phyloP scores from a whole-genome alignment of 495 filamentous ascomycete species.

The Xylaria palmicola region DNA sequence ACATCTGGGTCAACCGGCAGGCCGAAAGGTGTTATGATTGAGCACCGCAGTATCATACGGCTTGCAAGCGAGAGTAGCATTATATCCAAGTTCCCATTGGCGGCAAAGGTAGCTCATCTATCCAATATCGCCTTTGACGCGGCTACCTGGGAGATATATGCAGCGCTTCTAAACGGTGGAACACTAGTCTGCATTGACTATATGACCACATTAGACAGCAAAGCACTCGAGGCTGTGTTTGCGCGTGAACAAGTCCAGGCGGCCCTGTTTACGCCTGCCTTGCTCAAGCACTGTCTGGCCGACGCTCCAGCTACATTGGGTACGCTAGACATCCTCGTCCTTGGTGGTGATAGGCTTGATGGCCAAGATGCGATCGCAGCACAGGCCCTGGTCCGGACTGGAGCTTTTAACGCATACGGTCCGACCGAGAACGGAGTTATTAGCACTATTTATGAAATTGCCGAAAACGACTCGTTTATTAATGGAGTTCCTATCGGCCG shows the following conservation, averaged over 20 bases:
- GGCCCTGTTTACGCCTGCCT: conserved; percentile 8
- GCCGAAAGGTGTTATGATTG: not conserved
- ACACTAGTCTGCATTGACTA: conserved; percentile 16
- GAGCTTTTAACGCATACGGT: conserved; percentile 13
- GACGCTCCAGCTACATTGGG: not conserved
- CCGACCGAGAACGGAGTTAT: conserved; percentile 18
- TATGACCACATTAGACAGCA: conserved; percentile 7
- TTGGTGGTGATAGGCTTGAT: conserved; percentile 10
- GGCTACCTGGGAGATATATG: conserved; percentile 14
- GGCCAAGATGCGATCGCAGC: conserved; percentile 10
- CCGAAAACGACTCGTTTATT: conserved; percentile 3
- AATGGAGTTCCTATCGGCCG: conserved; percentile 14
- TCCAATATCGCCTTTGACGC: conserved; percentile 16
- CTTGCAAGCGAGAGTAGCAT: conserved; percentile 8
- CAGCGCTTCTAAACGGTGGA: conserved; percentile 14
- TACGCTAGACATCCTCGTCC: conserved; percentile 1
- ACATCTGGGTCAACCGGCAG: not conserved
- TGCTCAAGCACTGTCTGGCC: conserved; percentile 9
- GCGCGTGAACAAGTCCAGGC: not conserved
- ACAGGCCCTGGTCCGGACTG: conserved; percentile 2
- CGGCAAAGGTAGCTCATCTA: conserved; percentile 11
- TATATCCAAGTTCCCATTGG: not conserved
- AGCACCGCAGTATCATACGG: conserved; percentile 10
- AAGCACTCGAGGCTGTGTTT: conserved; percentile 5
- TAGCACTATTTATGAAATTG: conserved; percentile 3